Evolutionary conservation across 352 stramenopile species (phyloP).

Genomic region (Globisporangium echinulatum): DNA sequence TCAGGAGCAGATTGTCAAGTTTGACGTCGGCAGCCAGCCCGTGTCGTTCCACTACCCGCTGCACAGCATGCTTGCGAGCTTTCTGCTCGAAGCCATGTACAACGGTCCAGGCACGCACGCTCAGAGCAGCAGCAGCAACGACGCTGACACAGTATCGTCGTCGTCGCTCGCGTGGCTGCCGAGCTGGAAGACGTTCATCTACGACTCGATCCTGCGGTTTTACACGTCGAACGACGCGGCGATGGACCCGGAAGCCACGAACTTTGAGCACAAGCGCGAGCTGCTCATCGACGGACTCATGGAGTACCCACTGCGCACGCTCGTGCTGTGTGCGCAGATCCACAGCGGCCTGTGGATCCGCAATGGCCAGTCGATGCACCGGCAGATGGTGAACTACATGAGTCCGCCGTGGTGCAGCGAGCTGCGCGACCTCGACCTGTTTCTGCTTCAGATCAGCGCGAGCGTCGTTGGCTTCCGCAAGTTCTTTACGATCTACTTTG

Average conservation of each 20-base stretch:
- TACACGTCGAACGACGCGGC: constrained; percentile 20
- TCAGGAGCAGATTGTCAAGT: constrained; percentile 63
- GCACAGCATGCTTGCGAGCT: constrained; percentile 75
- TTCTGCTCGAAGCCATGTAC: constrained; percentile 75
- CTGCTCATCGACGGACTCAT: constrained; percentile 69
- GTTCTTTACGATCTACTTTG: constrained; percentile 77
- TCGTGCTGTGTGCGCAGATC: constrained; percentile 73
- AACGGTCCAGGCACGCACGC: constrained; percentile 28
- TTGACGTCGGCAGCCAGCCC: constrained; percentile 55
- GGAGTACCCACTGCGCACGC: constrained; percentile 69
- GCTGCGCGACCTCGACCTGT: constrained; percentile 67
- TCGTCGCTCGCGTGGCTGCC: constrained; percentile 28
- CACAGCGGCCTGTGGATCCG: constrained; percentile 78
- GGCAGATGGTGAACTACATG: constrained; percentile 76
- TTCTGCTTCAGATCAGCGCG: constrained; percentile 62
- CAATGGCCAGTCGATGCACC: constrained; percentile 80
- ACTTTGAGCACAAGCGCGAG: constrained; percentile 35
- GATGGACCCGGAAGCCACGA: constrained; percentile 15
- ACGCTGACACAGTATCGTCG: background rate
- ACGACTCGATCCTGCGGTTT: constrained; percentile 35
- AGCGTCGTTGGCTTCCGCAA: constrained; percentile 52
- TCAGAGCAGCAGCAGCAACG: too few relatives aligned
- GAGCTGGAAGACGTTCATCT: constrained; percentile 44
- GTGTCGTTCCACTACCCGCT: constrained; percentile 90
- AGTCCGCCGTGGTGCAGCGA: constrained; percentile 66